phyloP scores from a whole-genome alignment of 768 basidiomycete species.

The Mycena pura region DNA sequence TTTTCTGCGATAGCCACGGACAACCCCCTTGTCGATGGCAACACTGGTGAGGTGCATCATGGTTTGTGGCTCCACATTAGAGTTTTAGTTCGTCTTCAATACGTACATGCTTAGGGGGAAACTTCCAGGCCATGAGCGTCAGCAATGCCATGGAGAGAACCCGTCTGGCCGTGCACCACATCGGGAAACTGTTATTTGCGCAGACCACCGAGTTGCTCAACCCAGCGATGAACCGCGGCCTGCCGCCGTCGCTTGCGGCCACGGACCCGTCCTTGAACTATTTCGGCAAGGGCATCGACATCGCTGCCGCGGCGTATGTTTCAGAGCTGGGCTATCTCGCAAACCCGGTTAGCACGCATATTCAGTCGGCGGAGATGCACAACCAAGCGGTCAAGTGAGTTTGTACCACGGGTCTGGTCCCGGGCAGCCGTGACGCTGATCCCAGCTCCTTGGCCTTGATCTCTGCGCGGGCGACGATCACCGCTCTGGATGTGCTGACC shows the following conservation, averaged over 20 bases:
- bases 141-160: constrained; percentile 88
- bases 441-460: constrained; percentile 42
- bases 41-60: constrained; percentile 69
- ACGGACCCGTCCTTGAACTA: constrained; percentile 81
- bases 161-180: constrained; percentile 70
- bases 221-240: constrained; percentile 80
- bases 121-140: constrained; percentile 87
- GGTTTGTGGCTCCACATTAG: constrained; percentile 58
- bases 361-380: constrained; percentile 86
- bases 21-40: constrained; percentile 79
- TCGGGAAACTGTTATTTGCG: constrained; percentile 74
- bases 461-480: constrained; percentile 81
- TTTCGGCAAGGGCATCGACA: constrained; percentile 80
- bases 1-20: constrained; percentile 69
- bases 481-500: constrained; percentile 79
- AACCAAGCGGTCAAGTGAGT: constrained; percentile 85
- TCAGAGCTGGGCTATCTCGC: constrained; percentile 81
- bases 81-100: neutral
- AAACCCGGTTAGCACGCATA: constrained; percentile 78
- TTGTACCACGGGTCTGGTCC: neutral
- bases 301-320: constrained; percentile 82
- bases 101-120: constrained; percentile 59
- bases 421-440: neutral
- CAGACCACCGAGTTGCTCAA: constrained; percentile 80
- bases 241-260: constrained; percentile 77